Conservation (phyloP, 2,329 filamentous ascomycete genomes). For the Teratosphaeria pseudoeucalypti region DNA sequence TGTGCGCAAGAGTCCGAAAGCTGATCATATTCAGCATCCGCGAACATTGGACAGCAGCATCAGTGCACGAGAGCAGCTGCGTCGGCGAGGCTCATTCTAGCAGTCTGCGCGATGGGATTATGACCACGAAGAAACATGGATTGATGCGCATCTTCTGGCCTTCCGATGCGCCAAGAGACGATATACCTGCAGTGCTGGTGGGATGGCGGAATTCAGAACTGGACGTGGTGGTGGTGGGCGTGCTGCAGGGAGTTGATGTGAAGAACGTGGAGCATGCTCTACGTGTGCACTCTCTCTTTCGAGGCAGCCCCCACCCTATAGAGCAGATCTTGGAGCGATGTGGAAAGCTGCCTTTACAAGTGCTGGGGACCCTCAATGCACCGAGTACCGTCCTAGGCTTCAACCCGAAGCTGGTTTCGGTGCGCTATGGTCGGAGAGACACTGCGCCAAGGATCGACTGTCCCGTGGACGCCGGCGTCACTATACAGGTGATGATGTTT, state of each 20-base stretch:
- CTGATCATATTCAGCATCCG: slow-evolving; percentile 56
- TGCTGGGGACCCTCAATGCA: slow-evolving; percentile 73
- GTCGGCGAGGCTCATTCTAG: slow-evolving; percentile 88
- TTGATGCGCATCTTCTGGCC: slow-evolving; percentile 99
- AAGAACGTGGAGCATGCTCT: slow-evolving; percentile 81
- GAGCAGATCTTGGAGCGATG: slow-evolving; percentile 75
- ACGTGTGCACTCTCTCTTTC: slow-evolving; percentile 70
- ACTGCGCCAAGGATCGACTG: slow-evolving; percentile 65
- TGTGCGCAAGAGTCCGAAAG: slow-evolving; percentile 1
- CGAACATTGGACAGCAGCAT: slow-evolving; percentile 67
- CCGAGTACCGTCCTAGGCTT: slow-evolving; percentile 38
- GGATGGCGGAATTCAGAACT: slow-evolving; percentile 90
- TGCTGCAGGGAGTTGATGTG: slow-evolving; percentile 82
- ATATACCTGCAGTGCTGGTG: slow-evolving; percentile 73
- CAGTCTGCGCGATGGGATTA: slow-evolving; percentile 42
- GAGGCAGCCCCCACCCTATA: slow-evolving; percentile 70
- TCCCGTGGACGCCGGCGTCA: slow-evolving; percentile 51
- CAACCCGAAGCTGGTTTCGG: slow-evolving; percentile 61
- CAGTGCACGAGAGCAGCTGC: slow-evolving; percentile 89
- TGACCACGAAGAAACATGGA: slow-evolving; percentile 57
- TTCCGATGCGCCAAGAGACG: slow-evolving; percentile 61
- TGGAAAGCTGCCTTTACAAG: slow-evolving; percentile 70
- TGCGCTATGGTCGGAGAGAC: slow-evolving; percentile 40
- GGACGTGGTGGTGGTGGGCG: slow-evolving; percentile 80
- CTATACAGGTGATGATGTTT: slow-evolving; percentile 81